Evolutionary conservation across 2,329 filamentous ascomycete genomes (phyloP), one percentile per base, ranked within the genome.

Genomic region (Fusarium sp.): DNA sequence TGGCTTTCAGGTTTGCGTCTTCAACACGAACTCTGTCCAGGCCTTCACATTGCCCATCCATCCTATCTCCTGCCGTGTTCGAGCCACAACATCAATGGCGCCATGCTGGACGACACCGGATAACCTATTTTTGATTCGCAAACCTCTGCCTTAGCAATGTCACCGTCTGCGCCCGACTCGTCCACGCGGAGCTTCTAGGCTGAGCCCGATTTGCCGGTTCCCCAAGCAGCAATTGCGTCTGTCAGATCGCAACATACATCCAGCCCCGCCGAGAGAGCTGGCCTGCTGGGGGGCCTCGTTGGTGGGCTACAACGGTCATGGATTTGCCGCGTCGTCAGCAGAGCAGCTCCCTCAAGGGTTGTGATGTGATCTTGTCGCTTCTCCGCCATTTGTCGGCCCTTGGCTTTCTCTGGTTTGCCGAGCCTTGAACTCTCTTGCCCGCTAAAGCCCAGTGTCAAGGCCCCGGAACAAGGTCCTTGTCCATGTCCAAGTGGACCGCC

Each of bases 1-100:
- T 54, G 68, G 62, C 64, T 74, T 59, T 24, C 54, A 31, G 42
- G 61, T 42, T 27, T 54, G 29, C 50, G 60, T 61, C 29, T 62
- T 22, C 40, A 64, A 69, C 70, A 66, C 64, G 58, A 61, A 68
- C 52, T 54, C 50, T 68, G 31, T 27, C 35, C 50, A 61, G 56
- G 20, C 34, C 40, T 74, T 69, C 27, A 38, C 67, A 65, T 47
- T 50, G 29, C 60, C 62, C 54, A n/a, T 54, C 27, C 47, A 54
- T 54, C 47, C 47, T 31, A 29, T 31, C 27, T 63, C 20, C 20
- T n/a, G 35, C 38, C 31, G 31, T 63, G 34, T 69, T 66, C 24
- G 70, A 70, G 72, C 72, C 72, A 75, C 65, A 67, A 50, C 71
- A 74, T 74, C 71, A 64, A 66, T 74, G 72, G 69, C 72, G 62